phyloP scores from a whole-genome alignment of 2,329 filamentous ascomycete species.

The Fonsecaea pedrosoi region DNA sequence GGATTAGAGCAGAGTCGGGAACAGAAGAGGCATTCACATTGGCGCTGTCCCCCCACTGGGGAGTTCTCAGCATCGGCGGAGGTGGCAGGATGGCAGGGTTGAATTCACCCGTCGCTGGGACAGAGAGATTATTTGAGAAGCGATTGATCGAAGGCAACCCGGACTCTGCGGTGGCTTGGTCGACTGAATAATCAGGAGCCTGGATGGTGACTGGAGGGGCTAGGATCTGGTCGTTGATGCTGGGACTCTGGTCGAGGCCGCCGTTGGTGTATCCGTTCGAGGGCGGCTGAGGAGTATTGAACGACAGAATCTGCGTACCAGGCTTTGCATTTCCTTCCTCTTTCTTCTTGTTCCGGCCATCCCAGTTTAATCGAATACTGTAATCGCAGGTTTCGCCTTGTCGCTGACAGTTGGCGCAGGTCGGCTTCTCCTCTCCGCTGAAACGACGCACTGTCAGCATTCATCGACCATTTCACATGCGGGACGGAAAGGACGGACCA shows the following conservation, averaged over 20 bases:
- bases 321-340: slow-evolving; percentile 42
- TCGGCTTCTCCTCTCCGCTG: slow-evolving; percentile 75
- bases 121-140: slow-evolving; percentile 19
- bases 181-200: slow-evolving; percentile 18
- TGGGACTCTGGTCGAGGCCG: slow-evolving; percentile 16
- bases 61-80: slow-evolving; percentile 38
- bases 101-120: slow-evolving; percentile 22
- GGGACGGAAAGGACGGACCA: slow-evolving; percentile 56
- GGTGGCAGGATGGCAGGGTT: slow-evolving; percentile 30
- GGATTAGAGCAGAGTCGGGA: slow-evolving; percentile 15
- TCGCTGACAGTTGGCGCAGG: slow-evolving; percentile 74
- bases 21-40: slow-evolving; percentile 8
- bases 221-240: slow-evolving; percentile 21
- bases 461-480: neutral
- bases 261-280: slow-evolving; percentile 31
- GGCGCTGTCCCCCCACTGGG: slow-evolving; percentile 34
- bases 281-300: slow-evolving; percentile 26
- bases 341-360: slow-evolving; percentile 70
- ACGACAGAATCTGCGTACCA: slow-evolving; percentile 48
- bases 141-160: slow-evolving; percentile 19
- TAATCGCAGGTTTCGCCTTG: slow-evolving; percentile 79
- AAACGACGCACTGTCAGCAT: slow-evolving; percentile 22
- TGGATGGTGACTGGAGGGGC: slow-evolving; percentile 18
- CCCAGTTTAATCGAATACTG: slow-evolving; percentile 81
- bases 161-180: slow-evolving; percentile 25